Evolutionary conservation across 2,329 filamentous ascomycete genomes (phyloP), one percentile per base, ranked within the genome.

Genomic region (Diaporthe sp.): DNA sequence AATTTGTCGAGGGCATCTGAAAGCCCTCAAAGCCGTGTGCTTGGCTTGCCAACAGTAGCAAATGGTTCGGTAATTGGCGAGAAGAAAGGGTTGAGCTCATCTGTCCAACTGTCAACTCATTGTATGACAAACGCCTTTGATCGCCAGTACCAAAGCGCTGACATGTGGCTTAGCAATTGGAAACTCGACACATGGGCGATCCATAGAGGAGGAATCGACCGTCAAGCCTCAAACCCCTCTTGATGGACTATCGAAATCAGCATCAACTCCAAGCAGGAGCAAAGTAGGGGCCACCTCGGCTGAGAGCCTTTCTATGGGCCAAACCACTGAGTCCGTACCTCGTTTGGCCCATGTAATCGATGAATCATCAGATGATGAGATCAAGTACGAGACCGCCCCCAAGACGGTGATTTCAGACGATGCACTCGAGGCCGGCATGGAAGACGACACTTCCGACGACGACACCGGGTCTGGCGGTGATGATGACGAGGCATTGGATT

Each of bases 301-400:
- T 34, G 65, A 42, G 10, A 55, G 34, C 31, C 3, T 39, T n/a
- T 25, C 62, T 13, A 68, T 4, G 7, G 19, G 46, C 22, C 22
- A 28, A 15, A 6, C 13, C 7, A 39, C 31, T 4, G n/a, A 55
- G 39, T 22, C 10, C 12, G 68, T 7, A 4, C n/a, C 55, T 12
- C 53, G 1, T 13, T 8, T 57, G 25, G 31, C 39, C 34, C 3
- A 22, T 19, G 10, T 49, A 1, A 8, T 17, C 25, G 49, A 67
- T 13, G 37, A 31, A 10, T 42, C 60, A 3, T 71, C 73, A 5
- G 75, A 75, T 39, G 70, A 73, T 37, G 75, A 75, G 6, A 76
- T 76, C 55, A 76, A 70, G 19, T 76, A 76, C n/a, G 75, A 76
- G 49, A 46, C 73, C n/a, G 9, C 55, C 25, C 39, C 37, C 12